phyloP scores from a whole-genome alignment of 139 green algal species.

The Chlorella vulgaris region DNA sequence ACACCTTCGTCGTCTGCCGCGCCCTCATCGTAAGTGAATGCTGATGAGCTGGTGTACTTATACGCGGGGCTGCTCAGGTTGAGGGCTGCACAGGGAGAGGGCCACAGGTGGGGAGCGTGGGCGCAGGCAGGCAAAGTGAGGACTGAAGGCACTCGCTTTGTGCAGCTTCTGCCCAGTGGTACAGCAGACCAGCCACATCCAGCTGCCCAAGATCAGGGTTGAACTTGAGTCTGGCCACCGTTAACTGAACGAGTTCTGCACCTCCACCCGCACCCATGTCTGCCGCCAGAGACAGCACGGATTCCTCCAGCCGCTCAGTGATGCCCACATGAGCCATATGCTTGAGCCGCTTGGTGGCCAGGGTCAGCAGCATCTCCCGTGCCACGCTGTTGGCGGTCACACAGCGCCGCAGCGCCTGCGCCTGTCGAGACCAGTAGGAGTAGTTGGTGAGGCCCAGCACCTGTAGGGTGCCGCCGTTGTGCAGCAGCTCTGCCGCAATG shows the following conservation, averaged over 20 bases:
- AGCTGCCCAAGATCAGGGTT: no score
- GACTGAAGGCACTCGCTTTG: no score
- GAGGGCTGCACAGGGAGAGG: slow-evolving; percentile 31
- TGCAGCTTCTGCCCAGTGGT: no score
- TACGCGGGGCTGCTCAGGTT: slow-evolving; percentile 49
- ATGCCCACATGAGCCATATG: slow-evolving; percentile 74
- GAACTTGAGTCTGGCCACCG: no score
- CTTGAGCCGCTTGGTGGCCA: slow-evolving; percentile 54
- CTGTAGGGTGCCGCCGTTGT: slow-evolving; percentile 80
- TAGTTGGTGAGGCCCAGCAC: slow-evolving; percentile 88
- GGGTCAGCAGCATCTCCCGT: slow-evolving; percentile 39
- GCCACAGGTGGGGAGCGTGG: no score
- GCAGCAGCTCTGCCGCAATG: slow-evolving; percentile 75
- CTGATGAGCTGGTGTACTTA: slow-evolving; percentile 11
- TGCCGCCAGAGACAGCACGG: slow-evolving; percentile 60
- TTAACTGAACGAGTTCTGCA: no score
- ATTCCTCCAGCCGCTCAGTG: slow-evolving; percentile 67
- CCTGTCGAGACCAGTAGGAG: slow-evolving; percentile 69
- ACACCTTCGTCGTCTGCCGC: background rate
- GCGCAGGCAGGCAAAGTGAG: no score
- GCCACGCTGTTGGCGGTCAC: background rate
- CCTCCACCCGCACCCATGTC: slow-evolving; percentile 6
- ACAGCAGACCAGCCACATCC: no score
- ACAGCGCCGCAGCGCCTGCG: slow-evolving; percentile 60
- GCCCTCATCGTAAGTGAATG: slow-evolving; percentile 27